Base-by-base conservation (phyloP, 805 yeast species). In the Nakazawaea pomicola region DNA sequence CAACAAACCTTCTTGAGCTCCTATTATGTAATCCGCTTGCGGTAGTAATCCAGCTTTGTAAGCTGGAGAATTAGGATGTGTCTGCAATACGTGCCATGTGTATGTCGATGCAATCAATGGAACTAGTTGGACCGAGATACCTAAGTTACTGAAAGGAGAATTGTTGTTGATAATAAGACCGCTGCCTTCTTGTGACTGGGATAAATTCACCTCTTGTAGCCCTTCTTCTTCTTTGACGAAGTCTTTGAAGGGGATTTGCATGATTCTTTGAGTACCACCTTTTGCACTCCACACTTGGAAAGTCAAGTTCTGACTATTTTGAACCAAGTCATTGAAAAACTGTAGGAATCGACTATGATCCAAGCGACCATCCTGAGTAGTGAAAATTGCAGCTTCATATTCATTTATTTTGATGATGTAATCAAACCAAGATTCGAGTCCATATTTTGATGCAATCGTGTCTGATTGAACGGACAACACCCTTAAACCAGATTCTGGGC, bases 371-470 rank as follows among this genome's bases (percentile, higher is more conserved):
- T 29, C 32, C 14, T 21, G 29, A 15, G 18, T 33, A 6, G 28
- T 16, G 63, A 60, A 19, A 4, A 38, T n/a, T 56, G 54, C 27
- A 47, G 79, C 52, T 15, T 83, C 84, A 48, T 75, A 81, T 33
- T 85, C 87, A 51, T 91, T 86, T 43, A 89, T 66, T 1, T 84
- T 83, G n/a, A 88, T 71, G 27, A 91, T 77, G 56, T 72, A 91
- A 57, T 91, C 99, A 55, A 91, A 93, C 77, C 87, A 83, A 8
- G 93, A 70, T 60, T 89, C 95, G 21, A 93, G 57, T 3, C 83
- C 85, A 18, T 68, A 64, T 21, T 62, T 67, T 6, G 61, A 58
- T 12, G 74, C 82, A 11, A 64, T 60, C 0, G 83, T 74, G 40
- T 60, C 62, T 24, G 60, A 57, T 28, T 61, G 65, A 2, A 76